A percentile compares a stretch with the other conserved stretches of the same genome.
phyloP scores from a whole-genome alignment of 441 rosid species.

The Brassica hybrid region DNA sequence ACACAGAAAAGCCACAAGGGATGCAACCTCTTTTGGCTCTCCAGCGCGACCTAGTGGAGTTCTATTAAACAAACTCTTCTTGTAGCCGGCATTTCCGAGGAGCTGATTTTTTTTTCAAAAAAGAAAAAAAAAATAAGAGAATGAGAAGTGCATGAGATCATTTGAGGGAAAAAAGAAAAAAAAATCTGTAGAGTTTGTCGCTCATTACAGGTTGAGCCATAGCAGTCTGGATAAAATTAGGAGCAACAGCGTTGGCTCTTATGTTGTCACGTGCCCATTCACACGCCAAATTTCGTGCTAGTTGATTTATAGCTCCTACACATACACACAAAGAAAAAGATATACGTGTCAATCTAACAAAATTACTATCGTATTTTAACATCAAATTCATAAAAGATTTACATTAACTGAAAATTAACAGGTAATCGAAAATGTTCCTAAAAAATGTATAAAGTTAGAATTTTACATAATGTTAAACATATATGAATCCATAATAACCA shows the following conservation, averaged over 20 bases:
- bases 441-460: neutral
- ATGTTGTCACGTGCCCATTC: slow-evolving; percentile 36
- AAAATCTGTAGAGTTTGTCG: neutral
- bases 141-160: neutral
- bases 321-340: neutral
- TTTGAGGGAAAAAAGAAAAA: too few relatives aligned
- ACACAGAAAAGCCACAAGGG: slow-evolving; percentile 69
- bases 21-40: slow-evolving; percentile 72
- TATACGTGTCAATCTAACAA: neutral
- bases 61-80: slow-evolving; percentile 4
- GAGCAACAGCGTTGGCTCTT: slow-evolving; percentile 37
- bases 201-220: slow-evolving; percentile 12
- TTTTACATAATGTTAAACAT: neutral
- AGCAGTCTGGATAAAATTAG: slow-evolving; percentile 23
- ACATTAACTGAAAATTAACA: neutral
- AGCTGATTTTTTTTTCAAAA: neutral
- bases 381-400: neutral
- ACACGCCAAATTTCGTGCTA: slow-evolving; percentile 32
- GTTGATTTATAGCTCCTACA: slow-evolving; percentile 38
- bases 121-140: too few relatives aligned
- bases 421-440: neutral
- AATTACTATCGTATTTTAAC: neutral
- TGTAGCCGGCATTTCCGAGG: slow-evolving; percentile 10
- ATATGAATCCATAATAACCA: neutral
- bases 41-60: slow-evolving; percentile 68